Evolutionary conservation across 2,329 filamentous ascomycete genomes (phyloP), one percentile per base, ranked within the genome.

Genomic region (Scortechinia acanthostroma): DNA sequence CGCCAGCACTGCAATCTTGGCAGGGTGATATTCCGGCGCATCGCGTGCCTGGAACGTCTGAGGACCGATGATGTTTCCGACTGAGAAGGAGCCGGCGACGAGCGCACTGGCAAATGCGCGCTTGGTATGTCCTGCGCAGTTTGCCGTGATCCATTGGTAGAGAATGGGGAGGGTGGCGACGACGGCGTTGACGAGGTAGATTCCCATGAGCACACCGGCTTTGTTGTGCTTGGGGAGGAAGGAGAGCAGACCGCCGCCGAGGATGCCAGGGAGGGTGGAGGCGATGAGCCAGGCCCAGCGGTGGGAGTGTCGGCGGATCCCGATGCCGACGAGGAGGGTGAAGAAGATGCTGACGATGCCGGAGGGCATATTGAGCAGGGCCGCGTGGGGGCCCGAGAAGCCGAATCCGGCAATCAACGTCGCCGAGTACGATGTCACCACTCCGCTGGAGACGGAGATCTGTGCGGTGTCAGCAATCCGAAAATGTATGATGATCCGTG

Each of bases 31-130:
- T 2, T 70, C 60, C 1, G 74, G 76, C 0, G 67, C 71, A 48
- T 79, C 73, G 33, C 61, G 61, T 2, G 63, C 63, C 51, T 71
- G 70, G 60, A 79, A 77, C 2, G 73, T 77, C 54, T 77, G 70
- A 1, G 74, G 74, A 0, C 74, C 74, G 48, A 78, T 77, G 46
- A 77, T 73, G 54, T 76, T 79, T 15, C 72, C 74, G 3, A 75
- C 56, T 0, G 71, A 71, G 54, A 76, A 77, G 16, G 67, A 66
- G 21, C 69, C 69, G 43, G 68, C 68, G 50, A 76, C 63, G 43
- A 73, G 56, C 16, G 71, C 70, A 6, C 67, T 64, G 2, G 71
- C 71, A 43, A 73, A 70, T 10, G 71, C 66, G 21, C 72, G 68
- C 58, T 76, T 77, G 3, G 73, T 76, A 19, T 66, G 65, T 3